Evolutionary conservation across 495 filamentous ascomycete genomes (phyloP), one percentile per base, ranked within the genome.

Genomic region (Oleoguttula mirabilis): DNA sequence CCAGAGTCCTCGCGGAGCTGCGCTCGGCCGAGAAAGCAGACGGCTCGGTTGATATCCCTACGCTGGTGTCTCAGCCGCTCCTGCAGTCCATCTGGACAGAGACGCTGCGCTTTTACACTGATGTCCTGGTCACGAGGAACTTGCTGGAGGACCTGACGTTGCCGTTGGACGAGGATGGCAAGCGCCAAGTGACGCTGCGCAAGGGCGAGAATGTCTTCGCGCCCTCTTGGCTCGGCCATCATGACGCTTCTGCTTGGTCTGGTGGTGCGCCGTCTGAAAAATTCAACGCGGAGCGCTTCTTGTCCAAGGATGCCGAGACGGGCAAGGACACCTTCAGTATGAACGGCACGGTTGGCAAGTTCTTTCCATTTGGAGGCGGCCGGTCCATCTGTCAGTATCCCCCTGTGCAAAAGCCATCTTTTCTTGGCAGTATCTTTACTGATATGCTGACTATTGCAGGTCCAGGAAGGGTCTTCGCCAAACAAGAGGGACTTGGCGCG

Each of bases 21-120:
- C 11, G 21, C 5, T n/a, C 35, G 14, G 42, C 43, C 10, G 34
- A 43, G 35, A 36, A 32, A 15, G 10, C 36, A 15, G 53, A 56
- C 34, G 53, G 53, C 21, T 36, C 42, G 10, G 17, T 56, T 16
- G 24, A 56, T 23, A 38, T 51, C 4, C 16, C 41, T 1, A 42
- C 25, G 11, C 27, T 57, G 38, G 22, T 41, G 10, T n/a, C 51
- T 8, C 39, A 43, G 27, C 51, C 54, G 7, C 27, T 55, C 17
- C 32, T 57, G 22, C 46, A 54, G 23, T 48, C 47, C 43, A 36
- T 57, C 1, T 57, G 49, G 37, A 46, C 45, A 15, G 54, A 57
- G 35, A 43, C 44, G 5, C 36, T 57, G 35, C 41, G 54, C 5
- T 15, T 57, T 4, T 51, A 57, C 38, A 36, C 33, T 22, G 54